Base-by-base conservation (phyloP, 2,329 filamentous ascomycete genomes). In the Akanthomyces lecanii region DNA sequence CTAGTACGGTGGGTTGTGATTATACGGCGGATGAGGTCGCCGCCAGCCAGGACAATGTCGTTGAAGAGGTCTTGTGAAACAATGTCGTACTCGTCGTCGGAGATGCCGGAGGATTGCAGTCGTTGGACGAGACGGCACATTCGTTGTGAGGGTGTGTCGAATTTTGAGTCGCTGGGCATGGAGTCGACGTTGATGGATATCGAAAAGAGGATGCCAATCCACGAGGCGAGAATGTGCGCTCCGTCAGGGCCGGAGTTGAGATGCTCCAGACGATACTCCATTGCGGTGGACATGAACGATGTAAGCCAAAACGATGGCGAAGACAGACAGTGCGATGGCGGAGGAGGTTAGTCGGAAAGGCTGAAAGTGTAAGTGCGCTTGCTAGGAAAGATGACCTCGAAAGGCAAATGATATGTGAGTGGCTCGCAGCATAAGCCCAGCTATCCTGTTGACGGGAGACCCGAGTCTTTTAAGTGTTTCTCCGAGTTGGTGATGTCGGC, bases 261-360 rank as follows among this genome's bases (percentile, higher is more conserved):
- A 0, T 51, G 30, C 36, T 62, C 79, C 81, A 71, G 79, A 83
- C 74, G 78, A 78, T 66, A 72, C 73, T 51, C 38, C 56, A 50
- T 57, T 4, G 12, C 21, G 40, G 28, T 5, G 54, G 10, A 7
- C 33, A 25, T 5, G 47, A 50, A 21, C 16, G 8, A 14, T 45
- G 16, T 21, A 45, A 45, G 18, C 28, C 28, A 6, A 4, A 30
- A 30, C 28, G 28, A 30, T 6, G 28, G 6, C 28, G 28, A 30
- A 30, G 28, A 2, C 28, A 5, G 28, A 6, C 28, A 30, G 6
- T 30, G 28, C 3, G 1, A 30, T 30, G 28, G 6, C 28, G 6
- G 28, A 30, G 28, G 28, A 30, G 4, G 28, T 30, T 6, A 30
- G 28, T 30, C 28, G 6, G 28, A 6, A 30, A 30, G 28, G 28